phyloP scores from a whole-genome alignment of 2,329 filamentous ascomycete species.

The Pseudogymnoascus sp. region DNA sequence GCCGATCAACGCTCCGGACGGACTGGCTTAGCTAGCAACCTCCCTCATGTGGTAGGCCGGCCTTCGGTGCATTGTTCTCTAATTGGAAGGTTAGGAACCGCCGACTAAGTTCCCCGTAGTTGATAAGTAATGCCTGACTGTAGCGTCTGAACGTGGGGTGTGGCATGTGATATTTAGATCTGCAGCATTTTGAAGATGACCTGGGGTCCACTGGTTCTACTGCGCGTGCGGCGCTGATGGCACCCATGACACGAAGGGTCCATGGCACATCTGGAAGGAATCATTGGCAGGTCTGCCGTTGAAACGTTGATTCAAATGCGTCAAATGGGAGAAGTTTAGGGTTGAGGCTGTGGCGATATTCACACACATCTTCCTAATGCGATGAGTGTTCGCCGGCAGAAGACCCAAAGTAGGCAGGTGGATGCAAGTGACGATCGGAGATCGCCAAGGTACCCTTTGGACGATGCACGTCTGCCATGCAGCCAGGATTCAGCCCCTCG shows the following conservation, averaged over 20 bases:
- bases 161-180: slow-evolving; percentile 5
- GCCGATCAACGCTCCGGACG: slow-evolving; percentile 5
- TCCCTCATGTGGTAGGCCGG: slow-evolving; percentile 1
- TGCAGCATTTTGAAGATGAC: slow-evolving; percentile 1
- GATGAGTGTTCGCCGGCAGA: slow-evolving; percentile 1
- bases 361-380: background rate
- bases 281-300: background rate
- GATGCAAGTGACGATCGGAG: background rate
- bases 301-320: background rate
- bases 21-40: slow-evolving; percentile 1
- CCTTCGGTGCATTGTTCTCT: background rate
- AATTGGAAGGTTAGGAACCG: background rate
- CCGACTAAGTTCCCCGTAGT: slow-evolving; percentile 1
- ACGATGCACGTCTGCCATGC: background rate
- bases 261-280: background rate
- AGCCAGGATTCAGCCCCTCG: background rate
- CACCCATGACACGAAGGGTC: background rate
- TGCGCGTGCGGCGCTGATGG: background rate
- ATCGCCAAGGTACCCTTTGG: background rate
- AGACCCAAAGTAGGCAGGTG: slow-evolving; percentile 1
- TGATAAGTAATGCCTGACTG: background rate
- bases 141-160: background rate
- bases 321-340: background rate
- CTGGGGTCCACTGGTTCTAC: background rate
- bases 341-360: background rate